Evolutionary conservation across 148 eudicot species (phyloP).

Genomic region (Spergularia bocconei): DNA sequence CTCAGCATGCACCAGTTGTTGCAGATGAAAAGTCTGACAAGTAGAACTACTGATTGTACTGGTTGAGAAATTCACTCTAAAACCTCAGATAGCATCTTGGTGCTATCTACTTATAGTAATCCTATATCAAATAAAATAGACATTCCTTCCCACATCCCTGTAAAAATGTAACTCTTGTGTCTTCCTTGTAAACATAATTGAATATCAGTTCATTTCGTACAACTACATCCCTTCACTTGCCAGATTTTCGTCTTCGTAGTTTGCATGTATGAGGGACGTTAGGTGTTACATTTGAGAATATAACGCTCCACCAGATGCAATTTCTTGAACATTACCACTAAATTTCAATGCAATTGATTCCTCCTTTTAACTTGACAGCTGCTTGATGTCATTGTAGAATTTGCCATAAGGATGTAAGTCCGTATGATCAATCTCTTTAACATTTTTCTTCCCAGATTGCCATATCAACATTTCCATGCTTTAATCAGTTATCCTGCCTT

Average conservation of each 20-base stretch:
- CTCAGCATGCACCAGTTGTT: conserved; percentile 41
- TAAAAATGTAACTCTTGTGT: conserved; percentile 23
- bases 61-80: neutral
- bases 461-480: too few species aligned
- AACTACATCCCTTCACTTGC: conserved; percentile 12
- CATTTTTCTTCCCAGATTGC: too few species aligned
- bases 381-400: conserved; percentile 37
- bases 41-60: neutral
- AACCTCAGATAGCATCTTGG: neutral
- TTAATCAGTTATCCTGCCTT: too few species aligned
- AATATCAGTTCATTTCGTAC: neutral
- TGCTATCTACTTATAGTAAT: neutral
- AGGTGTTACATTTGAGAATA: conserved; percentile 36
- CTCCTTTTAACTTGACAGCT: conserved; percentile 43
- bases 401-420: conserved; percentile 26
- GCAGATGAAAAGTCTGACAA: conserved; percentile 26
- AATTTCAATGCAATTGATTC: too few species aligned
- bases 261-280: conserved; percentile 13
- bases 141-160: conserved; percentile 17
- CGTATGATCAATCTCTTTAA: too few species aligned
- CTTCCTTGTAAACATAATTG: neutral
- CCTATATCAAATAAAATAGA: conserved; percentile 15
- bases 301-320: conserved; percentile 42
- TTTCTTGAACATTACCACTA: too few species aligned
- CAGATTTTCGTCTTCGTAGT: conserved; percentile 11